Evolutionary conservation across 257 asterid species (phyloP), one percentile per base, ranked within the genome.

Genomic region (Nicotiana benthamiana): DNA sequence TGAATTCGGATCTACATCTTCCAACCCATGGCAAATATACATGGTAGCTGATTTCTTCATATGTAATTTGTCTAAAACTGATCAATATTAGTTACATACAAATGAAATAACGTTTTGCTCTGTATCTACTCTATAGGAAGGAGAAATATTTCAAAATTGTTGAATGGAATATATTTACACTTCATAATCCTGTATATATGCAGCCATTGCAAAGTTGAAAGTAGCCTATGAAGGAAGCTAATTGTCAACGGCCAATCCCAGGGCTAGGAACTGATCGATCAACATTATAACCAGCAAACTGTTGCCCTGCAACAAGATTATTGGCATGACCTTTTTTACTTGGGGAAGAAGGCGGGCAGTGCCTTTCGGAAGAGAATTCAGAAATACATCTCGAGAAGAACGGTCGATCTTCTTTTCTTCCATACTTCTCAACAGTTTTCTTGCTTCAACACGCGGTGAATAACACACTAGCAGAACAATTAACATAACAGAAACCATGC

Each of bases 251-350:
- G 43, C 79, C 79, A 48, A 74, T 48, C 43, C 79, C 79, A 48
- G 79, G 61, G 79, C 61, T 74, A 48, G 79, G 79, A 48, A 15
- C 79, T 8, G 79, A 48, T 74, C 20, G 26, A 74, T 74, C 79
- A 48, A 48, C 61, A 74, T 24, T 24, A 22, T 8, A 36, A 48
- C 43, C 79, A 48, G 13, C 77, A 70, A 70, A 51, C 56, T 51
- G 56, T 51, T 51, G 18, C 4, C 15, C 17, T 51, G 16, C 56
- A 51, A 51, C 56, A 51, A 51, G 1, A 17, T 48, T 48, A 36
- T 7, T 7, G 54, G 54, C 54, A 48, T 48, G 18, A 15, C 1
- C 56, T 13, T 15, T 51, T 13, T 51, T 3, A 51, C 56, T 51
- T 13, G 56, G 56, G 18, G 56, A 51, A 51, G 56, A 51, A 13